A percentile compares a stretch with the other conserved stretches of the same genome.
These are phyloP conservation scores for Porcisia deanei DNA, from an alignment of 208 protist species.

Conservation along the genomic window DNA sequence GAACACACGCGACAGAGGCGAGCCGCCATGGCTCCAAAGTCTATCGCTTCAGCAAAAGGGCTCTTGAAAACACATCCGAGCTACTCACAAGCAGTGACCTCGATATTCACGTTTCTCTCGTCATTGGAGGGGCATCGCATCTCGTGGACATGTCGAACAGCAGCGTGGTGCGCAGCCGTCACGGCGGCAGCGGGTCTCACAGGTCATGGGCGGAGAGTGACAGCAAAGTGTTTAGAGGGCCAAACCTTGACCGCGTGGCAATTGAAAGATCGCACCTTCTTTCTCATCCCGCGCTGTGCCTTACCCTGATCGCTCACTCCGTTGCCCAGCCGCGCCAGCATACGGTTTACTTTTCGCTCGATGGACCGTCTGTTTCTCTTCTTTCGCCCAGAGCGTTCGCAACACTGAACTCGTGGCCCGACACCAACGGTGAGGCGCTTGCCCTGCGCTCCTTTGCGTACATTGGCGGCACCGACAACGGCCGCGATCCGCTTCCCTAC, in stretches of 20 bases:
- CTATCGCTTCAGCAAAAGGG: background rate
- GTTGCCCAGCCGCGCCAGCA: slow-evolving; percentile 19
- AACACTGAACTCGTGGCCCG: slow-evolving; percentile 57
- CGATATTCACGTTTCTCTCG: slow-evolving; percentile 26
- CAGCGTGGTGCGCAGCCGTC: background rate
- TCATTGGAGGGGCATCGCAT: slow-evolving; percentile 29
- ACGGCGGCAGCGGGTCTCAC: background rate
- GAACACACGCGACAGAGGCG: background rate
- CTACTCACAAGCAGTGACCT: slow-evolving; percentile 11
- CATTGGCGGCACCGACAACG: slow-evolving; percentile 71
- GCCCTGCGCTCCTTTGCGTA: slow-evolving; percentile 45
- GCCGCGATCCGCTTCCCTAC: slow-evolving; percentile 47
- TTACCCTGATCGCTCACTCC: slow-evolving; percentile 11
- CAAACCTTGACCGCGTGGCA: slow-evolving; percentile 15
- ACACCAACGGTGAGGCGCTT: slow-evolving; percentile 6
- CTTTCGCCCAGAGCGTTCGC: slow-evolving; percentile 52
- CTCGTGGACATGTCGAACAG: slow-evolving; percentile 15
- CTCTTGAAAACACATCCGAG: background rate
- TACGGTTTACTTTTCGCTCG: slow-evolving; percentile 47
- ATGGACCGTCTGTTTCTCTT: slow-evolving; percentile 28
- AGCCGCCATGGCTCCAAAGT: background rate
- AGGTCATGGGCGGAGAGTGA: background rate
- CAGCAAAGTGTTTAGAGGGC: background rate
- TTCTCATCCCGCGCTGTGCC: slow-evolving; percentile 33
- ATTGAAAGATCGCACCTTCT: slow-evolving; percentile 14